A percentile compares a stretch with the other conserved stretches of the same genome.
Evolutionary conservation across 176 grass and related monocot genomes (phyloP).

Genomic region (Eleusine coracana): DNA sequence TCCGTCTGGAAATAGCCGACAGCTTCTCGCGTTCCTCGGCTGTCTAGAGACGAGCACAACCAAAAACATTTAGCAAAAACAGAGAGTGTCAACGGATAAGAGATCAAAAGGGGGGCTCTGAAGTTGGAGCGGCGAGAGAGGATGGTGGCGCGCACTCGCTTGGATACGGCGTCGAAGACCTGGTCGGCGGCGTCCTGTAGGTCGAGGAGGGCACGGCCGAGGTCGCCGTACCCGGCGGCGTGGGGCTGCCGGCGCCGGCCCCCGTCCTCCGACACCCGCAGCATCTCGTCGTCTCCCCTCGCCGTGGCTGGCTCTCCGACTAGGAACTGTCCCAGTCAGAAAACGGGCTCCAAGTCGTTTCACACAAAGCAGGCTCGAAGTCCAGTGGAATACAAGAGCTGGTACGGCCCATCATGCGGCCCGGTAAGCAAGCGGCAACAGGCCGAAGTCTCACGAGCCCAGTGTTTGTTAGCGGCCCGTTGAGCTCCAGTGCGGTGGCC

Average conservation of each 20-base stretch:
- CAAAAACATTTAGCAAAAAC: not conserved
- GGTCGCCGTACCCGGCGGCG: slow-evolving; percentile 59
- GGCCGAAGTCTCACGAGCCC: not conserved
- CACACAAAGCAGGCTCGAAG: not conserved
- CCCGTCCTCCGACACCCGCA: slow-evolving; percentile 74
- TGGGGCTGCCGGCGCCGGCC: slow-evolving; percentile 48
- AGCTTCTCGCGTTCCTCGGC: slow-evolving; percentile 60
- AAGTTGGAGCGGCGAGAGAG: not conserved
- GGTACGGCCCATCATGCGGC: not conserved
- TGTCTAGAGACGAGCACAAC: slow-evolving; percentile 29
- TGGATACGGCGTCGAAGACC: slow-evolving; percentile 60
- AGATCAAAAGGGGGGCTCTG: not conserved
- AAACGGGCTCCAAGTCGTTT: not conserved
- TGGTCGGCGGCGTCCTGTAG: slow-evolving; percentile 64
- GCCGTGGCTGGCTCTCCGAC: not conserved
- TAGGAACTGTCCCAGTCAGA: not conserved
- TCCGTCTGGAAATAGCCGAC: slow-evolving; percentile 62
- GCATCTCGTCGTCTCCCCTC: slow-evolving; percentile 28
- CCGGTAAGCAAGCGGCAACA: not conserved
- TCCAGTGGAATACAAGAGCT: not conserved
- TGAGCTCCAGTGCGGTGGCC: no score
- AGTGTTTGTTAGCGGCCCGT: not conserved
- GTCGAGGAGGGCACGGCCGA: slow-evolving; percentile 65
- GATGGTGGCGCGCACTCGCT: slow-evolving; percentile 35
- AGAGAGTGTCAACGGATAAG: no score